Conservation (phyloP, 2,329 filamentous ascomycete genomes). For the Claviceps fusiformis region DNA sequence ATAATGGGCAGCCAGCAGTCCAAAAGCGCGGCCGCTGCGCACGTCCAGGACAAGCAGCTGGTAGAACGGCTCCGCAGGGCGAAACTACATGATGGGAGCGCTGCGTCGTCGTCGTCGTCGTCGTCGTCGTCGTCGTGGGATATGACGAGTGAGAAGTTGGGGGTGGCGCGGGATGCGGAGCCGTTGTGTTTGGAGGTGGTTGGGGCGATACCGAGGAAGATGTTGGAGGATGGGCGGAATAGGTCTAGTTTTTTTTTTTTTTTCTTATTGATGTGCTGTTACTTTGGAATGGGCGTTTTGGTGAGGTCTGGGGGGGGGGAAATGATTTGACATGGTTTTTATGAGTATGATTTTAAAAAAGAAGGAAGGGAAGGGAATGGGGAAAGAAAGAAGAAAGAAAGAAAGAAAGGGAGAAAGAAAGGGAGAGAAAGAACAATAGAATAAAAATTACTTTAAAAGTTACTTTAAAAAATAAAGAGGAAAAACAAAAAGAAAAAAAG, state of each 20-base stretch:
- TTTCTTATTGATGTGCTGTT: not conserved
- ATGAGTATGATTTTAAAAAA: too few relatives aligned
- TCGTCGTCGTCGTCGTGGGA: not conserved
- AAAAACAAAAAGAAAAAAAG: too few relatives aligned
- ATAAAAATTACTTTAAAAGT: too few relatives aligned
- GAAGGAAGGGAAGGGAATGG: too few relatives aligned
- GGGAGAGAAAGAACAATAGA: too few relatives aligned
- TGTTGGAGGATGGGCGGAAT: conserved; percentile 52
- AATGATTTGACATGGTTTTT: too few relatives aligned
- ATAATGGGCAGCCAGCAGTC: conserved; percentile 31
- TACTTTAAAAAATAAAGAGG: too few relatives aligned
- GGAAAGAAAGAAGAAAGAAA: too few relatives aligned
- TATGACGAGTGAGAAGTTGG: conserved; percentile 12
- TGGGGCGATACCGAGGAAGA: conserved; percentile 44
- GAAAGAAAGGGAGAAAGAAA: too few relatives aligned
- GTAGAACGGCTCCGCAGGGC: conserved; percentile 30
- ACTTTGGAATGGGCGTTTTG: too few relatives aligned
- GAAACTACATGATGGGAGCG: conserved; percentile 34
- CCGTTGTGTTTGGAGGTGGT: conserved; percentile 38
- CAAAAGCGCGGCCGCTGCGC: conserved; percentile 17
- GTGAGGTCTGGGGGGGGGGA: too few relatives aligned
- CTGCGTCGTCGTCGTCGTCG: conserved; percentile 30
- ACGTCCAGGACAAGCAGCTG: conserved; percentile 28
- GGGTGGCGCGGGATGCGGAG: conserved; percentile 19
- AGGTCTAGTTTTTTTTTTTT: conserved; percentile 27